Conservation (phyloP, 129 eudicot species). For the Centaurea solstitialis region DNA sequence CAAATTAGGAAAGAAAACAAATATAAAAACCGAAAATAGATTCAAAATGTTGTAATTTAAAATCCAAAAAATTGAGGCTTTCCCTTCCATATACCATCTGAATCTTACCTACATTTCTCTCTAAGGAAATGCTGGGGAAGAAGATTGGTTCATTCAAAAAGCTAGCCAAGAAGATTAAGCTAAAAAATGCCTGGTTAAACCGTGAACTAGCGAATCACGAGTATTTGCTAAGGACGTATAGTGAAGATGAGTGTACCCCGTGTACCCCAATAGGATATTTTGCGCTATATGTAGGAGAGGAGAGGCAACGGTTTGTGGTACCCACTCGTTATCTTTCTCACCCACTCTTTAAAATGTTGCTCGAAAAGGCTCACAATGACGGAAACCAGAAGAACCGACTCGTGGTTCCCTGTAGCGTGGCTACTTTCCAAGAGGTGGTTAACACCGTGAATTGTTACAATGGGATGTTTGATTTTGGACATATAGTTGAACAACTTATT, state of each 20-base stretch:
- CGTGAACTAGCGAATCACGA: slow-evolving; percentile 8
- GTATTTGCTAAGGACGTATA: slow-evolving; percentile 21
- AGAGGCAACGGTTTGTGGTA: slow-evolving; percentile 57
- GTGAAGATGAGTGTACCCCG: not conserved
- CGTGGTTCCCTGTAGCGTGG: slow-evolving; percentile 63
- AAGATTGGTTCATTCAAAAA: slow-evolving; percentile 52
- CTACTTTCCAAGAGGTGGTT: slow-evolving; percentile 59
- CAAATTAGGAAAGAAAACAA: slow-evolving; percentile 15
- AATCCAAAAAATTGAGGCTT: slow-evolving; percentile 14
- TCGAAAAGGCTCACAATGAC: slow-evolving; percentile 74
- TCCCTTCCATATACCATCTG: not conserved
- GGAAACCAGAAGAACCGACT: slow-evolving; percentile 51
- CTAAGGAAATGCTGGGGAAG: slow-evolving; percentile 45
- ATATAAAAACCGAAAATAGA: not conserved
- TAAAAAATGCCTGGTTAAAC: not conserved
- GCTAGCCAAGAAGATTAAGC: slow-evolving; percentile 56
- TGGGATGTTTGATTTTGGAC: slow-evolving; percentile 66
- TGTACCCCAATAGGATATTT: slow-evolving; percentile 58
- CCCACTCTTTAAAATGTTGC: slow-evolving; percentile 72
- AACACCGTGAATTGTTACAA: slow-evolving; percentile 59
- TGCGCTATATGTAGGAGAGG: slow-evolving; percentile 70
- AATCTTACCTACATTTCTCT: not conserved
- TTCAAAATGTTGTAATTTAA: slow-evolving; percentile 6
- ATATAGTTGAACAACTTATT: slow-evolving; percentile 16
- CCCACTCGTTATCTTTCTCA: slow-evolving; percentile 68